Evolutionary conservation across 192 early-diverging fungal genomes (phyloP).

Genomic region (Coemansia sp.): DNA sequence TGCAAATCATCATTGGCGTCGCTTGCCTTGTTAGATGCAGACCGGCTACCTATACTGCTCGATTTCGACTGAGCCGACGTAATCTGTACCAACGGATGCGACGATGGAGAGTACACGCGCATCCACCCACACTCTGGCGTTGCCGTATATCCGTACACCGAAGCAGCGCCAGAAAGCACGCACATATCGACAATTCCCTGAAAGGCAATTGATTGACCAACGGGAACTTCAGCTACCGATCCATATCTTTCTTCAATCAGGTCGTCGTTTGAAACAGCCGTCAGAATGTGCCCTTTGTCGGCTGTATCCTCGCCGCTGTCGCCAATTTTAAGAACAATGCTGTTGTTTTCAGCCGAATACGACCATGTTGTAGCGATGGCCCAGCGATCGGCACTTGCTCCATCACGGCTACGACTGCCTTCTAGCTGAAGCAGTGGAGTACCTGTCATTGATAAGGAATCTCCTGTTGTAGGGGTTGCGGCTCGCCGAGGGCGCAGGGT

Average conservation of each 20-base stretch:
- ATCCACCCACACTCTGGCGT: conserved; percentile 18
- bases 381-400: neutral
- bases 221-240: conserved; percentile 20
- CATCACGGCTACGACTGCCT: neutral
- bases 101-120: conserved; percentile 53
- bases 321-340: conserved; percentile 1
- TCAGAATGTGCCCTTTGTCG: neutral
- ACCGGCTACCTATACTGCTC: neutral
- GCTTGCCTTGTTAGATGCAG: neutral
- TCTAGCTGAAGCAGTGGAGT: neutral
- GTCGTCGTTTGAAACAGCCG: neutral
- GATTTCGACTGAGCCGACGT: neutral
- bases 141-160: conserved; percentile 31
- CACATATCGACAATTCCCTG: conserved; percentile 49
- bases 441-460: neutral
- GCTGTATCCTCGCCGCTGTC: too few species aligned
- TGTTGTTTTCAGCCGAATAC: neutral
- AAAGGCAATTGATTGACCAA: conserved; percentile 26
- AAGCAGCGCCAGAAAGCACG: conserved; percentile 28
- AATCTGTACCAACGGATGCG: conserved; percentile 38
- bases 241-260: conserved; percentile 20
- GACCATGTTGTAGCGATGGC: conserved; percentile 25
- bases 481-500: neutral
- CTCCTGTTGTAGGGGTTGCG: neutral
- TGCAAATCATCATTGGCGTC: conserved; percentile 3